These are phyloP conservation scores for Mollisia scopiformis DNA, from an alignment of 2,329 filamentous ascomycete genomes.

Conservation along the genomic window DNA sequence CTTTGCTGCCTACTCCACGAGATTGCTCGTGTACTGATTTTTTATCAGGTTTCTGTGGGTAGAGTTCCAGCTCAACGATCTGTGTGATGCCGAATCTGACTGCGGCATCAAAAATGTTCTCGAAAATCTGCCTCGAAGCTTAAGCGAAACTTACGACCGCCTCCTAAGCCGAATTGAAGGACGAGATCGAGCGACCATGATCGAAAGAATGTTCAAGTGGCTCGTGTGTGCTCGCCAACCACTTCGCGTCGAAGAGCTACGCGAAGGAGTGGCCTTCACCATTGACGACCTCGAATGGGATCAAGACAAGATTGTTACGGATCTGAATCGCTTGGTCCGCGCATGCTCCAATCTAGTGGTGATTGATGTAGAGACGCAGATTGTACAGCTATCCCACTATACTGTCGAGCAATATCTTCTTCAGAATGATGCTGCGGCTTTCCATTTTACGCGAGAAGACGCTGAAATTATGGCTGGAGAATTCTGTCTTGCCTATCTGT, in stretches of 20 bases:
- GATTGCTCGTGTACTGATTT: no score
- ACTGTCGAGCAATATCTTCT: conserved; percentile 24
- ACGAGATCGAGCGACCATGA: conserved; percentile 1
- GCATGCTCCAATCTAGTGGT: conserved; percentile 19
- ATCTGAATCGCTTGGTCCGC: conserved; percentile 14
- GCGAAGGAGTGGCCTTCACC: conserved; percentile 21
- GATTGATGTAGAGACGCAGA: conserved; percentile 11
- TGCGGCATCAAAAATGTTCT: conserved; percentile 11
- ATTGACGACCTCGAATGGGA: conserved; percentile 14
- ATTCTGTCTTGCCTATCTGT: conserved; percentile 21
- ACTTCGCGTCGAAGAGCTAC: conserved; percentile 16
- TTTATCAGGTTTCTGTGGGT: conserved; percentile 24
- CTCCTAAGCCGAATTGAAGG: conserved; percentile 14
- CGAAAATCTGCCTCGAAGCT: conserved; percentile 15
- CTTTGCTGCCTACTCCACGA: no score
- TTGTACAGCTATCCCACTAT: conserved; percentile 21
- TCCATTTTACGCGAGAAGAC: conserved; percentile 11
- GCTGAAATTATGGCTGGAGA: conserved; percentile 17
- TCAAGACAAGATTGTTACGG: conserved; percentile 12
- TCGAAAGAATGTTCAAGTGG: conserved; percentile 22
- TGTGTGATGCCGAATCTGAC: conserved; percentile 21
- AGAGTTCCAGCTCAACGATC: conserved; percentile 21
- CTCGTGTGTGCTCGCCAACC: conserved; percentile 19
- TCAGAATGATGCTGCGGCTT: not conserved
- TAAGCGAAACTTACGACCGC: conserved; percentile 20